Evolutionary conservation across 2,329 filamentous ascomycete genomes (phyloP).

Genomic region (Arthrinium phaeospermum): DNA sequence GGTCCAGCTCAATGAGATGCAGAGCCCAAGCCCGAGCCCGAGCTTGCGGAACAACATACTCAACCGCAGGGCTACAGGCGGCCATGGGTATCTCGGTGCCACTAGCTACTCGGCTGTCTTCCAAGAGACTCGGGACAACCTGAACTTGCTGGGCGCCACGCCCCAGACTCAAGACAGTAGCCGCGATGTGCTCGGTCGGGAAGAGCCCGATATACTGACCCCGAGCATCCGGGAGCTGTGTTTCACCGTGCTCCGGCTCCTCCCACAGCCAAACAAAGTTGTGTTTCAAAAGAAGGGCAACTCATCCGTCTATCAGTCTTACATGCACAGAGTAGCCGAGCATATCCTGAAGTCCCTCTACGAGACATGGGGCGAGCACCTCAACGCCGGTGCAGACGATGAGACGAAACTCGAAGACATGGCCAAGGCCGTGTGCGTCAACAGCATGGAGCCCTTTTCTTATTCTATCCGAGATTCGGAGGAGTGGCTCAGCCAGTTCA

Average conservation of each 20-base stretch:
- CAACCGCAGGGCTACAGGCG: conserved; percentile 24
- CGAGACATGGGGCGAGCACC: conserved; percentile 37
- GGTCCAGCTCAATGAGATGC: conserved; percentile 22
- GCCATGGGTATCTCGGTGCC: conserved; percentile 50
- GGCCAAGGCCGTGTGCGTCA: conserved; percentile 43
- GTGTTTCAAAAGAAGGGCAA: conserved; percentile 21
- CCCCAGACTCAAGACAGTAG: conserved; percentile 17
- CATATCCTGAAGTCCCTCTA: conserved; percentile 42
- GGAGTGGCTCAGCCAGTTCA: conserved; percentile 47
- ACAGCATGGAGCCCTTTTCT: conserved; percentile 42
- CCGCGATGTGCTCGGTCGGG: conserved; percentile 18
- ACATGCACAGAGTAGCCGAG: conserved; percentile 38
- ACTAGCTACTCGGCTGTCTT: conserved; percentile 49
- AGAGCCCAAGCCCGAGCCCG: conserved; percentile 28
- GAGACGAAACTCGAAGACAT: conserved; percentile 42
- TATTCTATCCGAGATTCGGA: conserved; percentile 43
- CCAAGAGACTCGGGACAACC: conserved; percentile 10
- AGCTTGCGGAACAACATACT: conserved; percentile 21
- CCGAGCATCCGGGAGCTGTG: conserved; percentile 42
- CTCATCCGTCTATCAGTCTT: conserved; percentile 34
- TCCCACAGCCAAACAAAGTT: conserved; percentile 37
- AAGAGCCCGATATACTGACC: conserved; percentile 25
- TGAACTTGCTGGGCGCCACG: conserved; percentile 1
- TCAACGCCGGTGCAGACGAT: conserved; percentile 33
- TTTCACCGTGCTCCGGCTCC: conserved; percentile 43